phyloP scores from a whole-genome alignment of 2,329 filamentous ascomycete genomes.

The Helminthosporium solani region DNA sequence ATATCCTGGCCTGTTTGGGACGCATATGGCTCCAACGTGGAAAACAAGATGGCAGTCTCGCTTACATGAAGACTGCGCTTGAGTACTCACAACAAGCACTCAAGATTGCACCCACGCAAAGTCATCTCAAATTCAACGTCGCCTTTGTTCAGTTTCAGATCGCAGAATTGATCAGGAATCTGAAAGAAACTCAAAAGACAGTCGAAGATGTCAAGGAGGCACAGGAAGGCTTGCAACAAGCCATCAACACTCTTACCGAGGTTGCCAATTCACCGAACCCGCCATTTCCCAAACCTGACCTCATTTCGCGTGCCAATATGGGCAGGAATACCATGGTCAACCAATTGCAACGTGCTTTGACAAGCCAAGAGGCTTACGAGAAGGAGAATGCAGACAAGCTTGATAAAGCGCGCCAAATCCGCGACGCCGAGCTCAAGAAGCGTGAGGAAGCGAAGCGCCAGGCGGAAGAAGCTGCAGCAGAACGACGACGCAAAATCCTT shows the following conservation, averaged over 20 bases:
- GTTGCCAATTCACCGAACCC: slow-evolving; percentile 65
- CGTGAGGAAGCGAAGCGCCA: slow-evolving; percentile 75
- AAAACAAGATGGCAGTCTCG: slow-evolving; percentile 64
- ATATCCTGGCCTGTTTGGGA: slow-evolving; percentile 81
- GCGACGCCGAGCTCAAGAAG: slow-evolving; percentile 75
- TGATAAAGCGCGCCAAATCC: slow-evolving; percentile 72
- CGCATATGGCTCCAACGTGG: slow-evolving; percentile 84
- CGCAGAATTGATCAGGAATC: slow-evolving; percentile 72
- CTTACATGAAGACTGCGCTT: slow-evolving; percentile 64
- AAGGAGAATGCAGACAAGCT: slow-evolving; percentile 89
- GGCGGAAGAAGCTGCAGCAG: slow-evolving; percentile 67
- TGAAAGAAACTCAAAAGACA: slow-evolving; percentile 75
- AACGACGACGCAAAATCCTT: slow-evolving; percentile 77
- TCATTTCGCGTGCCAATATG: slow-evolving; percentile 97
- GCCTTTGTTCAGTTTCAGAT: slow-evolving; percentile 97
- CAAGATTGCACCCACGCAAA: slow-evolving; percentile 74
- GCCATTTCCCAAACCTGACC: slow-evolving; percentile 85
- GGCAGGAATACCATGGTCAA: slow-evolving; percentile 90
- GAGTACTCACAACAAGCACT: slow-evolving; percentile 70
- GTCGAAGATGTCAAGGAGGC: slow-evolving; percentile 80
- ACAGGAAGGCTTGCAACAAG: slow-evolving; percentile 76
- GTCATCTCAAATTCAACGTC: slow-evolving; percentile 95
- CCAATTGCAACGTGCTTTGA: slow-evolving; percentile 82
- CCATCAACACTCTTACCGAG: slow-evolving; percentile 68
- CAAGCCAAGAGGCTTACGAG: slow-evolving; percentile 87